A percentile compares a stretch with the other conserved stretches of the same genome.
These are phyloP conservation scores for Ceratocystiopsis sp. DNA, from an alignment of 2,329 filamentous ascomycete species.

Conservation along the genomic window DNA sequence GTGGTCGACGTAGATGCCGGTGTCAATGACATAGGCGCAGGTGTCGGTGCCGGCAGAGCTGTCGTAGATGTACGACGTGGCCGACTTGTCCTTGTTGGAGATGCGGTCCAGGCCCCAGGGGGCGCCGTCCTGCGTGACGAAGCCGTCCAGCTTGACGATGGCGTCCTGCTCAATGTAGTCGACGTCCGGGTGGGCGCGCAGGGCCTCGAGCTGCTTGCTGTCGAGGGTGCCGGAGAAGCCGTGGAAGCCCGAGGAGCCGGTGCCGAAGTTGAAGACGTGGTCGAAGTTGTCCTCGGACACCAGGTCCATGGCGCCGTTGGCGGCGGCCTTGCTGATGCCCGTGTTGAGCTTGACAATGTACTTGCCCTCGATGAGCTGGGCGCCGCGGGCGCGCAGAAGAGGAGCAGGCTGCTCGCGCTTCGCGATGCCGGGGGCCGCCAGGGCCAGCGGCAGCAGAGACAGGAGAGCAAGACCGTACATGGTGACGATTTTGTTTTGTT, in stretches of 20 bases:
- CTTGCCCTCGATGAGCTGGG: constrained; percentile 73
- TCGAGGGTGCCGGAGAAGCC: constrained; percentile 69
- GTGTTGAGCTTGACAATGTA: constrained; percentile 99
- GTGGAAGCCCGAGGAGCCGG: constrained; percentile 63
- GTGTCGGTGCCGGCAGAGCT: constrained; percentile 87
- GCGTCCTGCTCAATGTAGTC: constrained; percentile 30
- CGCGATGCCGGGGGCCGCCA: constrained; percentile 65
- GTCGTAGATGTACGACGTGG: constrained; percentile 96
- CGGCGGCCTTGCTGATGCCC: constrained; percentile 59
- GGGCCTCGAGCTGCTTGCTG: constrained; percentile 78
- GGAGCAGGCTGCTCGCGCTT: constrained; percentile 79
- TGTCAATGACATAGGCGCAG: constrained; percentile 97
- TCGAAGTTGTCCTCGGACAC: constrained; percentile 83
- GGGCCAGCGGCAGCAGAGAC: constrained; percentile 55
- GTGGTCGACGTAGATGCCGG: constrained; percentile 83
- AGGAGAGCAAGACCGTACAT: constrained; percentile 70
- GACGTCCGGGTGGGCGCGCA: constrained; percentile 90
- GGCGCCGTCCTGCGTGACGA: constrained; percentile 61
- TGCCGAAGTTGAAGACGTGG: constrained; percentile 90
- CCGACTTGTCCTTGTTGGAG: constrained; percentile 86
- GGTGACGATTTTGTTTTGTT: constrained; percentile 16
- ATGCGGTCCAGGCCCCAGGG: constrained; percentile 99
- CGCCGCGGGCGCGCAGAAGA: constrained; percentile 62
- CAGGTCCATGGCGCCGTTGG: constrained; percentile 73
- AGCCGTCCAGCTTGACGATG: neutral